phyloP scores from a whole-genome alignment of 2,329 filamentous ascomycete genomes.

The Colletotrichum sp. region DNA sequence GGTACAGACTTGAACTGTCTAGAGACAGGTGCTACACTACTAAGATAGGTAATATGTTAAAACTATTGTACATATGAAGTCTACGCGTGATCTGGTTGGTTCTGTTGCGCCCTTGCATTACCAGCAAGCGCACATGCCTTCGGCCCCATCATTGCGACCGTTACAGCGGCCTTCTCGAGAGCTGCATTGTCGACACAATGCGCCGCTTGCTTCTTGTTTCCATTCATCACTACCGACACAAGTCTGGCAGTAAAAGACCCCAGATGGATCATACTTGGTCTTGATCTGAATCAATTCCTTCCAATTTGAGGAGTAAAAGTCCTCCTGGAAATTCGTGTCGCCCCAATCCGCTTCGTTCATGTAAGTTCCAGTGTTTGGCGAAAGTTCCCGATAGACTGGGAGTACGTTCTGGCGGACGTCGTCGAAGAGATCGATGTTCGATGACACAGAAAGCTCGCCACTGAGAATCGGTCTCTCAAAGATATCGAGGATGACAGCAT shows the following conservation, averaged over 20 bases:
- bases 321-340: slow-evolving; percentile 33
- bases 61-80: background rate
- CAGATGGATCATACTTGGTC: slow-evolving; percentile 50
- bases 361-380: slow-evolving; percentile 40
- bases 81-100: background rate
- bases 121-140: slow-evolving; percentile 1
- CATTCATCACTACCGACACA: slow-evolving; percentile 58
- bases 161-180: background rate
- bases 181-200: background rate
- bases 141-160: background rate
- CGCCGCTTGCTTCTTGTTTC: slow-evolving; percentile 22
- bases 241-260: slow-evolving; percentile 46
- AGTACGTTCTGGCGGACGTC: background rate
- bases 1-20: background rate
- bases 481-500: slow-evolving; percentile 32
- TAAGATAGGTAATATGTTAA: background rate
- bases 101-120: background rate
- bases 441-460: background rate
- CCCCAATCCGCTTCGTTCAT: slow-evolving; percentile 53
- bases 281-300: slow-evolving; percentile 47
- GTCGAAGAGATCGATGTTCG: background rate
- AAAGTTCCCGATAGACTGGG: background rate
- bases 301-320: slow-evolving; percentile 39
- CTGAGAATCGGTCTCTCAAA: slow-evolving; percentile 45
- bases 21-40: background rate